phyloP scores from a whole-genome alignment of 108 stramenopile genomes.

The Aurantiochytrium sp. region DNA sequence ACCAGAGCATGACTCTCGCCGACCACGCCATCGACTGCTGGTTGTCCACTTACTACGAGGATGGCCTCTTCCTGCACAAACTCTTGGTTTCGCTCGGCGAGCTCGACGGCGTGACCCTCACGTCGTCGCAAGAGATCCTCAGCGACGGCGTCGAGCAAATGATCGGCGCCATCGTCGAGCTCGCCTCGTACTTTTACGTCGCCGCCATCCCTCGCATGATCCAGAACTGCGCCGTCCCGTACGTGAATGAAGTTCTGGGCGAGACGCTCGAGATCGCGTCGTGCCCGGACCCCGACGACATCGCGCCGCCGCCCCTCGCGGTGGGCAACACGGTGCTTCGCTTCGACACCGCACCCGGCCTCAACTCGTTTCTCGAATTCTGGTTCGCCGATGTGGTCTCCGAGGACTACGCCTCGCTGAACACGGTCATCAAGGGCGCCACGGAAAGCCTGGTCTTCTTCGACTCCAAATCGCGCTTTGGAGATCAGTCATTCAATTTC shows the following conservation, averaged over 20 bases:
- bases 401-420: not conserved
- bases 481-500: not conserved
- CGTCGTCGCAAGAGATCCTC: not conserved
- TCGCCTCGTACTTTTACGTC: not conserved
- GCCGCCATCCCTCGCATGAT: not conserved
- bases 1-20: not conserved
- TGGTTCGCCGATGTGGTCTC: not conserved
- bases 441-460: not conserved
- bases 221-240: slow-evolving; percentile 4
- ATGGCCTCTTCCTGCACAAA: not conserved
- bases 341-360: not conserved
- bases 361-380: not conserved
- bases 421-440: not conserved
- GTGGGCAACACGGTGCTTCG: not conserved
- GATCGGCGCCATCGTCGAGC: not conserved
- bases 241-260: not conserved
- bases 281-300: not conserved
- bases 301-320: not conserved
- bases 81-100: not conserved
- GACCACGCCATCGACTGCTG: not conserved
- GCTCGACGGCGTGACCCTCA: not conserved
- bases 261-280: not conserved
- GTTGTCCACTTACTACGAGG: not conserved
- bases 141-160: not conserved
- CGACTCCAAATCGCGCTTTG: not conserved